Base-by-base conservation (phyloP, 495 filamentous ascomycete genomes). In the Neohortaea acidophila region DNA sequence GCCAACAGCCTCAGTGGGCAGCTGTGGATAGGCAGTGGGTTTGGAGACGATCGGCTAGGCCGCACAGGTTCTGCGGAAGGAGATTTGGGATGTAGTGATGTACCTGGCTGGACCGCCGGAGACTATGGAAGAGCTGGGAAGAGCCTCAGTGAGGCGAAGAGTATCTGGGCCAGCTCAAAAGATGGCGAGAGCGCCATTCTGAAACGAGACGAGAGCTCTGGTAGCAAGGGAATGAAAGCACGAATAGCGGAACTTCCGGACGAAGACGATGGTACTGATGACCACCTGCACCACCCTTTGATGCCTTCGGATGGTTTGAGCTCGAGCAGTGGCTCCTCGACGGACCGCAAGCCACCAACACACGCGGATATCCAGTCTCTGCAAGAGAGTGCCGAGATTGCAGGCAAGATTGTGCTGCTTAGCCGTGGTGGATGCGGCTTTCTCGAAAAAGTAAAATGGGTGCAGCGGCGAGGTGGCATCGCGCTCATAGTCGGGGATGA, bases 31-130 rank as follows among this genome's bases (percentile, higher is more conserved):
- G 86, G 85, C 9, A 85, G 77, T 58, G 84, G 84, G 5, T 93
- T 92, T 60, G 73, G 77, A 11, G 84, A 91, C 44, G 79, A 82
- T 46, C 67, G 58, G 40, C 53, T 73, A 19, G 62, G 67, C 20
- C 69, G 73, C 41, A 72, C 75, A 13, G 72, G 75, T 14, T 31
- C 24, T 7, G 62, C 69, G 1, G 81, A 84, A 51, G 84, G 87
- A 0, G 86, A 97, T 63, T 65, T 94, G n/a, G 89, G 91, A 18
- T 97, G 89, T 58, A 92, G 87, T 46, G 89, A 96, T 68, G 79
- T 94, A n/a, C 82, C 84, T 1, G 85, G 83, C 3, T 94, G 89
- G 87, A 73, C 72, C 25, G 75, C 73, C 25, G 66, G 64, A 8
- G 61, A 53, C 48, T 23, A 51, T 45, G 53, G 24, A 47, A 21